Conservation (phyloP, 805 yeast genomes). For the Saccharomycopsis vini region DNA sequence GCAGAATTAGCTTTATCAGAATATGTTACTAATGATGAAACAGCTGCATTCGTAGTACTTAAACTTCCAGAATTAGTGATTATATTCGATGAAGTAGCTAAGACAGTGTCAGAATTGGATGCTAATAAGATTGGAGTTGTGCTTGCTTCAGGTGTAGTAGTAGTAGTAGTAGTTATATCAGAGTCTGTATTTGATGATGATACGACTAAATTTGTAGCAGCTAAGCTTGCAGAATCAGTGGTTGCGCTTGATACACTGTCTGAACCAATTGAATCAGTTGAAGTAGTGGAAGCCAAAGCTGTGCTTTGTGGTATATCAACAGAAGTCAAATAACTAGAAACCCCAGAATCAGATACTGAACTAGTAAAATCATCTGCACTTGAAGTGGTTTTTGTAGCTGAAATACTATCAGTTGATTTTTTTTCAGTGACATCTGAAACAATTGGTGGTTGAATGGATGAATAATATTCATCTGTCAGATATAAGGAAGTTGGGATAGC, state of each 20-base stretch:
- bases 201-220: background rate
- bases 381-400: no score
- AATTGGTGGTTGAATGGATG: background rate
- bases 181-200: background rate
- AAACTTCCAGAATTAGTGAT: slow-evolving; percentile 4
- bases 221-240: no score
- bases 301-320: no score
- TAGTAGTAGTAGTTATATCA: no score
- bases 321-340: no score
- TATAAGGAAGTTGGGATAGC: background rate
- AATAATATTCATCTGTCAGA: background rate
- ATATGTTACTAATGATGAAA: background rate
- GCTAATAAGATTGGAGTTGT: no score
- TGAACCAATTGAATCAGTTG: no score
- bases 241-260: no score
- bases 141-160: slow-evolving; percentile 3
- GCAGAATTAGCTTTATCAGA: background rate
- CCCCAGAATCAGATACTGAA: no score
- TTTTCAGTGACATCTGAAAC: no score
- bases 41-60: slow-evolving; percentile 8
- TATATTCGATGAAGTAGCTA: slow-evolving; percentile 9
- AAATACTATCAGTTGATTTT: no score
- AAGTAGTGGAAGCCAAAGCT: background rate
- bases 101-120: slow-evolving; percentile 5
- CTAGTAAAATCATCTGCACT: no score